These are phyloP conservation scores for Carex parvula DNA, from an alignment of 176 grass and related monocot genomes.

Conservation along the genomic window DNA sequence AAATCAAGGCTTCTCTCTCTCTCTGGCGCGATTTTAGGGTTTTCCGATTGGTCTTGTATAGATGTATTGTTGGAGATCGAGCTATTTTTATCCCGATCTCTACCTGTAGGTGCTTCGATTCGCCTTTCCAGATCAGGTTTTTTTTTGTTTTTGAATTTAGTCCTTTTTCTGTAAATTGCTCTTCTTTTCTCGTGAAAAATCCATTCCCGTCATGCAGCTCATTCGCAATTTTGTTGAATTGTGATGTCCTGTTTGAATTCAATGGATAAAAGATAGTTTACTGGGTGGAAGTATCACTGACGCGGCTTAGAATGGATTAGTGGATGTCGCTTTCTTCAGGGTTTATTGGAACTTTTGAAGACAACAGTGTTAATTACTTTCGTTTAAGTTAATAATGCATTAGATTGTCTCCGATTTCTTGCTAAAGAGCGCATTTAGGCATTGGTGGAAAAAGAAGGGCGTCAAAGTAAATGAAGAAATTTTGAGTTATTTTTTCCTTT, in stretches of 20 bases:
- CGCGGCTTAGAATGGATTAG: neutral
- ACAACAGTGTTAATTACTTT: neutral
- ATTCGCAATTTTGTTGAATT: neutral
- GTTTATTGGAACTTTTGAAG: neutral
- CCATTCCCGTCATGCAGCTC: neutral
- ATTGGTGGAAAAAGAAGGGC: neutral
- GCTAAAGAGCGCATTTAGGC: neutral
- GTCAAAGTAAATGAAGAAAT: neutral
- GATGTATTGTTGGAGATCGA: conserved; percentile 26
- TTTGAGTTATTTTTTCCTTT: neutral
- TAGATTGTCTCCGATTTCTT: neutral
- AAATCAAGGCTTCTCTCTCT: conserved; percentile 52
- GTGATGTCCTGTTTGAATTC: neutral
- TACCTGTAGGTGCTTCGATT: conserved; percentile 17
- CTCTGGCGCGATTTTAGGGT: conserved; percentile 24
- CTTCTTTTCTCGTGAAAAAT: neutral
- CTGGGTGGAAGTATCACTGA: neutral
- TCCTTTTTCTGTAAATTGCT: neutral
- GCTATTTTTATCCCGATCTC: conserved; percentile 14
- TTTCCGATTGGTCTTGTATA: conserved; percentile 33
- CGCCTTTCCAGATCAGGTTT: neutral
- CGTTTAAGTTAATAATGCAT: neutral
- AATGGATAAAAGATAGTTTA: neutral
- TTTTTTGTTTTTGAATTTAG: neutral
- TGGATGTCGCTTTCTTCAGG: conserved; percentile 5